Conservation (phyloP, 169 alveolate genomes). For the Cryptosporidium meleagridis region DNA sequence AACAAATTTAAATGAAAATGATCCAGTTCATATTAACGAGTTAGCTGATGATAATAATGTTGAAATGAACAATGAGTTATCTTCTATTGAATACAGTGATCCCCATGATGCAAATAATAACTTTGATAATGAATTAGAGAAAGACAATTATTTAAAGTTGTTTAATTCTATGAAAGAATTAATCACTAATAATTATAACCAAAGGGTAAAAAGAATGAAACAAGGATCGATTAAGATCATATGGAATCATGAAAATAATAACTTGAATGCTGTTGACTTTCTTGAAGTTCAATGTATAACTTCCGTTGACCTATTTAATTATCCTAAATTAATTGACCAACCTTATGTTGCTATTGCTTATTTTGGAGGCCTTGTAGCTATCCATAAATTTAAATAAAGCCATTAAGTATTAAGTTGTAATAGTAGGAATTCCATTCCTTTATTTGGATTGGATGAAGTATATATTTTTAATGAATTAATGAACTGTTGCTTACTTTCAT, state of each 20-base stretch:
- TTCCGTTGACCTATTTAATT: constrained; percentile 31
- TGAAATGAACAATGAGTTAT: neutral
- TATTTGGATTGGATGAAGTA: constrained; percentile 2
- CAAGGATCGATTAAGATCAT: neutral
- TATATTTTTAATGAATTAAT: constrained; percentile 22
- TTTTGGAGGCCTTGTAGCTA: constrained; percentile 65
- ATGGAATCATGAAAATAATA: constrained; percentile 10
- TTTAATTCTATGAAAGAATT: constrained; percentile 30
- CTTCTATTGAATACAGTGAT: neutral
- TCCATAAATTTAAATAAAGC: constrained; percentile 11
- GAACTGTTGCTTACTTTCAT: constrained; percentile 21
- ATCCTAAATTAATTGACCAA: constrained; percentile 49
- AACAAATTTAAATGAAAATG: neutral
- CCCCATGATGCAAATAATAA: neutral
- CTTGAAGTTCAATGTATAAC: constrained; percentile 60
- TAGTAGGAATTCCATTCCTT: constrained; percentile 1
- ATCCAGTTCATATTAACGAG: neutral
- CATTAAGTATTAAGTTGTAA: constrained; percentile 9
- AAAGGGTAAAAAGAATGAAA: constrained; percentile 32
- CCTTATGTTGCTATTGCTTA: constrained; percentile 59
- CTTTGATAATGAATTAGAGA: neutral
- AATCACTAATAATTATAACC: neutral
- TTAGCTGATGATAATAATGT: neutral
- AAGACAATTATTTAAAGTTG: neutral
- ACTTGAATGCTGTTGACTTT: constrained; percentile 5